phyloP scores from a whole-genome alignment of 1,284 basidiomycete genomes.

The Earliella scabrosa region DNA sequence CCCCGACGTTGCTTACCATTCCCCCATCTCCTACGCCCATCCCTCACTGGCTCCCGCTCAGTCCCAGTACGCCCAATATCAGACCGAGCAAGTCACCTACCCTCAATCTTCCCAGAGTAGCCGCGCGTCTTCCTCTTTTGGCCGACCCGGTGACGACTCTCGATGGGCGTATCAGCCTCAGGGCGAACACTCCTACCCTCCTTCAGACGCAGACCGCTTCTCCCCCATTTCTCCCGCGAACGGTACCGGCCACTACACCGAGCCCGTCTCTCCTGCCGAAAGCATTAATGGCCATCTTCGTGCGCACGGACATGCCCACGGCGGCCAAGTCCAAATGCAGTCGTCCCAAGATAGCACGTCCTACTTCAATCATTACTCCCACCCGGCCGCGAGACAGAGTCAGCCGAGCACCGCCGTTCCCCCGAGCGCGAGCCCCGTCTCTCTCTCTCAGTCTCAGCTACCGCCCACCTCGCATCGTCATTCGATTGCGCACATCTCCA shows the following conservation, averaged over 20 bases:
- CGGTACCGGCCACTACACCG: slow-evolving; percentile 12
- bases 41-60: slow-evolving; percentile 10
- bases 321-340: neutral
- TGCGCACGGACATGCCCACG: neutral
- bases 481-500: slow-evolving; percentile 28
- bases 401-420: slow-evolving; percentile 9
- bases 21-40: slow-evolving; percentile 16
- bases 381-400: slow-evolving; percentile 1
- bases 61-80: slow-evolving; percentile 3
- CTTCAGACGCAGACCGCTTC: slow-evolving; percentile 19
- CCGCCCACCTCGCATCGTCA: slow-evolving; percentile 21
- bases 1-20: slow-evolving; percentile 26
- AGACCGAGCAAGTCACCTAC: neutral
- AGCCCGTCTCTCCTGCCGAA: slow-evolving; percentile 20
- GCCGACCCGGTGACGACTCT: slow-evolving; percentile 9
- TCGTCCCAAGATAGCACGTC: slow-evolving; percentile 3
- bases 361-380: slow-evolving; percentile 14
- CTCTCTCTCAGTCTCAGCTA: slow-evolving; percentile 5
- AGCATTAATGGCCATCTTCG: slow-evolving; percentile 9
- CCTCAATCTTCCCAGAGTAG: slow-evolving; percentile 19
- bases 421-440: slow-evolving; percentile 3
- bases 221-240: slow-evolving; percentile 17
- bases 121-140: slow-evolving; percentile 14
- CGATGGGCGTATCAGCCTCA: slow-evolving; percentile 23
- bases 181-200: slow-evolving; percentile 16